Conservation (phyloP, 495 filamentous ascomycete genomes). For the Penicillium atrosanguineum region DNA sequence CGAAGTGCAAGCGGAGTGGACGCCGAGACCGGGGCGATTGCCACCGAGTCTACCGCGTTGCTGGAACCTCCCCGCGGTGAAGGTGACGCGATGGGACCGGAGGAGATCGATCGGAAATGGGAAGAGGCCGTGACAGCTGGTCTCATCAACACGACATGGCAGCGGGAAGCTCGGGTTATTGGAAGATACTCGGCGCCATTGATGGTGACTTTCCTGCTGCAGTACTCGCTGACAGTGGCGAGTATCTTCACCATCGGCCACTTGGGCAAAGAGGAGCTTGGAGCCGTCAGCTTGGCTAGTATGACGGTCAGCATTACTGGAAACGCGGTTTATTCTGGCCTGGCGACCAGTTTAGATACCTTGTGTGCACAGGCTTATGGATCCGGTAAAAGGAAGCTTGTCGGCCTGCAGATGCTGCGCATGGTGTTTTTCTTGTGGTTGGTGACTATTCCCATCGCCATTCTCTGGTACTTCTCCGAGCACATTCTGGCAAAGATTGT, state of each 20-base stretch:
- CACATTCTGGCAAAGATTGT: constrained; percentile 60
- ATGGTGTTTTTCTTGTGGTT: constrained; percentile 65
- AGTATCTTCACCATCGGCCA: constrained; percentile 68
- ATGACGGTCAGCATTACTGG: constrained; percentile 75
- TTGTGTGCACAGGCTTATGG: constrained; percentile 77
- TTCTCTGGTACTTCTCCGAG: constrained; percentile 63
- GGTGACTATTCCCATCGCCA: constrained; percentile 62
- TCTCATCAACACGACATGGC: constrained; percentile 78
- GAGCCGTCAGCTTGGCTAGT: constrained; percentile 61
- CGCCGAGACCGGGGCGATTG: constrained; percentile 1
- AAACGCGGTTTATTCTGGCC: constrained; percentile 67
- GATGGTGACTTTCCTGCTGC: constrained; percentile 69
- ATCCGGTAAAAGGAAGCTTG: constrained; percentile 63
- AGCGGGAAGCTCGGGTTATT: constrained; percentile 72
- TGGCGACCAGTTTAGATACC: constrained; percentile 72
- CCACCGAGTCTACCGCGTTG: constrained; percentile 52
- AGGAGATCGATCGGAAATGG: constrained; percentile 63
- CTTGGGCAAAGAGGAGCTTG: constrained; percentile 61
- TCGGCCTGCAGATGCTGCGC: constrained; percentile 69
- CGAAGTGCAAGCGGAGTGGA: constrained; percentile 17
- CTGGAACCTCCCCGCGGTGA: constrained; percentile 31
- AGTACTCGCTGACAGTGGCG: constrained; percentile 71
- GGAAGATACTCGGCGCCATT: constrained; percentile 60
- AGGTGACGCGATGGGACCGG: constrained; percentile 27
- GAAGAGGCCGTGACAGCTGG: constrained; percentile 72